phyloP scores from a whole-genome alignment of 1,284 basidiomycete species.

The Fomitiporia mediterranea region DNA sequence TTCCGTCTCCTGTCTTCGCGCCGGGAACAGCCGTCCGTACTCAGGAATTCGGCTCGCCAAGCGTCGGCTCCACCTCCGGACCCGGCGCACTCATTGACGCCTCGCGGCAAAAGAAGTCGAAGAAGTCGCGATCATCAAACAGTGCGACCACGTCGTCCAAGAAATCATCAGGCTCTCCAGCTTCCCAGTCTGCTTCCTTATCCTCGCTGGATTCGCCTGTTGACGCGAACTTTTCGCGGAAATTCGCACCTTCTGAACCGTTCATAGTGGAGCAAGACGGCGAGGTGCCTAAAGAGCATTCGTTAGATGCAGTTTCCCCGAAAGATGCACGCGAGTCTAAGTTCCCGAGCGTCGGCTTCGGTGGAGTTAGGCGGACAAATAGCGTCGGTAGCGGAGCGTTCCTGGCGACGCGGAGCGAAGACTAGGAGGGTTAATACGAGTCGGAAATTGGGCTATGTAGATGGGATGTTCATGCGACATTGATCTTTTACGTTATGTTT shows the following conservation, averaged over 20 bases:
- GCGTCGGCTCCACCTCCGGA: slow-evolving; percentile 12
- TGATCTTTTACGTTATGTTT: no score
- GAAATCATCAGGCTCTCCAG: slow-evolving; percentile 28
- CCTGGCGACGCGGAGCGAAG: slow-evolving; percentile 20
- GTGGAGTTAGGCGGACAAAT: slow-evolving; percentile 19
- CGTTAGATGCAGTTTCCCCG: not conserved
- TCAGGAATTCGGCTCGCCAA: not conserved
- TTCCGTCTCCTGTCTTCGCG: not conserved
- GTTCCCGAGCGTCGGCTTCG: slow-evolving; percentile 19
- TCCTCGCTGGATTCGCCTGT: slow-evolving; percentile 13
- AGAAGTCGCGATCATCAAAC: slow-evolving; percentile 25
- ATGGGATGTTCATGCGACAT: no score
- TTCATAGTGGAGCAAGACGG: slow-evolving; percentile 13
- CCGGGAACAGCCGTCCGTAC: slow-evolving; percentile 6
- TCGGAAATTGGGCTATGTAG: no score
- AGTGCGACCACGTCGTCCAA: slow-evolving; percentile 24
- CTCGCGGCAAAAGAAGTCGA: slow-evolving; percentile 25
- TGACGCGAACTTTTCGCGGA: not conserved
- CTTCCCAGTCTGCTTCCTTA: slow-evolving; percentile 31
- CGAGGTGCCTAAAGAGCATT: not conserved
- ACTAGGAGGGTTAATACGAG: no score
- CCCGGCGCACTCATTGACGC: slow-evolving; percentile 23
- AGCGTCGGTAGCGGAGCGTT: slow-evolving; percentile 19
- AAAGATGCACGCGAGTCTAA: not conserved
- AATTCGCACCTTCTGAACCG: slow-evolving; percentile 5